Base-by-base conservation (phyloP, 257 asterid species). In the Osmanthus fragrans region DNA sequence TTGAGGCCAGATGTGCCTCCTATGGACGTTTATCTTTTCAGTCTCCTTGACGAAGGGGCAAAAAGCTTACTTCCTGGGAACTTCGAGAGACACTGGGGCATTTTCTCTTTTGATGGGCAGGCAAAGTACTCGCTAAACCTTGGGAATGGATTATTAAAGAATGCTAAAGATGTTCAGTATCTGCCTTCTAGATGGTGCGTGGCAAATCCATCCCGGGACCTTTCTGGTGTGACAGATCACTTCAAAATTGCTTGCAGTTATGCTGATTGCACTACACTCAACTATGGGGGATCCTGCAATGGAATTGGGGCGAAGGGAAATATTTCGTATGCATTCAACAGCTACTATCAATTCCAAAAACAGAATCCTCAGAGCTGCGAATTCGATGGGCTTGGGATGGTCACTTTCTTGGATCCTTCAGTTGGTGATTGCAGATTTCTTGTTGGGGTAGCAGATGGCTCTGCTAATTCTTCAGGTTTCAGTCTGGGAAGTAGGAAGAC, bases 81-180 rank as follows among this genome's bases (percentile, higher is more conserved):
- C 80, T 95, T 95, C 25, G 99, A 95, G 83, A 84, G 99, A 70
- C 99, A 95, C 58, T 95, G 99, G 99, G 99, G 99, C 0, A 86
- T 95, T 39, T 92, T 91, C 87, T 90, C 99, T 36, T 95, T 95
- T 16, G 99, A 93, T 75, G 98, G 99, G 40, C 99, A 91, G 84
- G 92, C 98, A 15, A 95, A 93, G 82, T 95, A 95, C 84, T 69
- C 85, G 0, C 76, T 95, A 78, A 88, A 89, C 88, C 96, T 93
- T 8, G 96, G 99, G 4, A 84, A 86, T 72, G 99, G 98, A 13
- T 73, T 77, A 9, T 67, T 95, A 19, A 90, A 85, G 82, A 95
- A 95, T 49, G 98, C 98, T 0, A 89, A 80, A 71, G 73, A 87
- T 18, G 99, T 95, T 23, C 79, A 76, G 84, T 95, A 95, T 75